These are phyloP conservation scores for Triangularia verruculosa DNA, from an alignment of 2,329 filamentous ascomycete species.

Conservation along the genomic window DNA sequence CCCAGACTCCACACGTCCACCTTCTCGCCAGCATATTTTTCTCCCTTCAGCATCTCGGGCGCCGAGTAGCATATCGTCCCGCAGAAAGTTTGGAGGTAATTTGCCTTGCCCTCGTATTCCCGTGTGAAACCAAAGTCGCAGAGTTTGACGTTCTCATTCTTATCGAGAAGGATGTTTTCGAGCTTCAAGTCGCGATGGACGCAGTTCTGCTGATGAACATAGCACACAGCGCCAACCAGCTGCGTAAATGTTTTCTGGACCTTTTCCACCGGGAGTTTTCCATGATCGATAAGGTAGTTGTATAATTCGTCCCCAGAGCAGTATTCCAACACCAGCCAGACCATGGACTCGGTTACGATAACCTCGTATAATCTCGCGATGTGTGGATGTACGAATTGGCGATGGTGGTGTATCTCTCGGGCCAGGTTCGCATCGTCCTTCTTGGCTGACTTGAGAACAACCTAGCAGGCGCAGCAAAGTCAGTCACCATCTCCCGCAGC, in stretches of 20 bases:
- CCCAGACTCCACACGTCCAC: constrained; percentile 94
- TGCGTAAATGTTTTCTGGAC: constrained; percentile 96
- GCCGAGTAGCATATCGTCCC: constrained; percentile 97
- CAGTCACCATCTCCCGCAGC: no score
- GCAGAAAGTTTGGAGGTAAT: constrained; percentile 95
- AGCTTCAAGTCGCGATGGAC: constrained; percentile 35
- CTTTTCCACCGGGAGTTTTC: constrained; percentile 77
- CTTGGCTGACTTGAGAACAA: constrained; percentile 96
- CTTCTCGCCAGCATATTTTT: constrained; percentile 97
- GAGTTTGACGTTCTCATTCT: constrained; percentile 15
- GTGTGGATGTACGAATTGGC: constrained; percentile 95
- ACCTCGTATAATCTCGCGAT: constrained; percentile 97
- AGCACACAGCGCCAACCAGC: constrained; percentile 88
- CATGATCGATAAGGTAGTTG: constrained; percentile 87
- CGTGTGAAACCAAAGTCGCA: constrained; percentile 64
- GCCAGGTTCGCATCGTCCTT: constrained; percentile 95
- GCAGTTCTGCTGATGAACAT: constrained; percentile 92
- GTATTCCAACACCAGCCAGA: constrained; percentile 96
- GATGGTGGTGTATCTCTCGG: constrained; percentile 96
- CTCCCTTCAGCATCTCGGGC: constrained; percentile 96
- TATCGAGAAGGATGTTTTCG: constrained; percentile 16
- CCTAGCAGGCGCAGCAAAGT: constrained; percentile 48
- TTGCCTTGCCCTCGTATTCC: constrained; percentile 93
- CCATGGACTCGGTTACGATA: constrained; percentile 89
- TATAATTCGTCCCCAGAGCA: constrained; percentile 96